phyloP scores from a whole-genome alignment of 495 filamentous ascomycete genomes.

The Podospora tetraspora region DNA sequence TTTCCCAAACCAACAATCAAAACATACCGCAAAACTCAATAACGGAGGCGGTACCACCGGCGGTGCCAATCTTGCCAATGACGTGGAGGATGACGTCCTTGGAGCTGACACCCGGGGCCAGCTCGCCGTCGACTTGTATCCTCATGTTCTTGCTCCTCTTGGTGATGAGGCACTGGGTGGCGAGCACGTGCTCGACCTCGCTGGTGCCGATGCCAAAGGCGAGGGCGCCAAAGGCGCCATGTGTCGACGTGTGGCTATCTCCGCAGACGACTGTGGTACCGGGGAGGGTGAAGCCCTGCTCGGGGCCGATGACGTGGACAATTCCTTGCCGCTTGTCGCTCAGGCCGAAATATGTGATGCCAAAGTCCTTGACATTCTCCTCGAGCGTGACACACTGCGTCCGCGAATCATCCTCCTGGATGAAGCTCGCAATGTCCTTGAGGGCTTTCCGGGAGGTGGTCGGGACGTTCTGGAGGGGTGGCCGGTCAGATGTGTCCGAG shows the following conservation, averaged over 20 bases:
- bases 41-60: constrained; percentile 88
- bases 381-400: constrained; percentile 92
- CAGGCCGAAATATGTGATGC: constrained; percentile 94
- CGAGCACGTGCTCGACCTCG: constrained; percentile 97
- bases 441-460: constrained; percentile 83
- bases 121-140: constrained; percentile 85
- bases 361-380: constrained; percentile 94
- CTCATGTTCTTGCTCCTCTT: constrained; percentile 97
- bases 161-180: constrained; percentile 91
- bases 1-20: not conserved
- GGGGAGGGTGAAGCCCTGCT: constrained; percentile 97
- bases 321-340: constrained; percentile 96
- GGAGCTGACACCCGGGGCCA: constrained; percentile 87
- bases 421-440: constrained; percentile 80
- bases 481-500: not conserved
- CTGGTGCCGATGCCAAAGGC: constrained; percentile 97
- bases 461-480: constrained; percentile 68
- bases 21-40: constrained; percentile 78
- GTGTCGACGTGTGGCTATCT: constrained; percentile 95
- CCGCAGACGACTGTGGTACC: constrained; percentile 97
- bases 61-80: constrained; percentile 92
- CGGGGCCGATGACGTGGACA: constrained; percentile 97
- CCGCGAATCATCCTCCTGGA: constrained; percentile 89
- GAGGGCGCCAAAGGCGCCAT: constrained; percentile 92
- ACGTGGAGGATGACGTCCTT: constrained; percentile 95